Conservation (phyloP, 2,329 filamentous ascomycete species). For the Fusarium tjaetaba region DNA sequence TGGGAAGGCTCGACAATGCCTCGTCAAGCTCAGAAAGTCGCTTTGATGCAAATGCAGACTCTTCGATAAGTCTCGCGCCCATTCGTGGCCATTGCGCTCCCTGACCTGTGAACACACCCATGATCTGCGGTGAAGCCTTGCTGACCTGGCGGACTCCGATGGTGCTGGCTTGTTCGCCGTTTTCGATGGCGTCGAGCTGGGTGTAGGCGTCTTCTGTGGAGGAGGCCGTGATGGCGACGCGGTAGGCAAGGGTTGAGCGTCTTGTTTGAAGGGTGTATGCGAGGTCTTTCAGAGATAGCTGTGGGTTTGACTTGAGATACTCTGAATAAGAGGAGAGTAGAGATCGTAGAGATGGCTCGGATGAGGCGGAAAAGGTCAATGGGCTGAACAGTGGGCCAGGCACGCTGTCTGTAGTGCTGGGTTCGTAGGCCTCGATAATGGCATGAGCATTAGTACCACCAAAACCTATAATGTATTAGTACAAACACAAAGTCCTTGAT, state of each 20-base stretch:
- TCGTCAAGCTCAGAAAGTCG: not conserved
- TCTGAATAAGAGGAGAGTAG: accelerated
- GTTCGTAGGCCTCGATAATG: not conserved
- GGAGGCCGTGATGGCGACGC: not conserved
- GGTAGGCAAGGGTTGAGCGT: not conserved
- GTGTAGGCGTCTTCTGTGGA: too few relatives aligned
- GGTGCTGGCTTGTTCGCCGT: not conserved
- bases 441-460: conserved; percentile 52
- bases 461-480: conserved; percentile 16
- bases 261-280: not conserved
- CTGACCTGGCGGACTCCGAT: accelerated
- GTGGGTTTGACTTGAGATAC: accelerated
- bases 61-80: conserved; percentile 28
- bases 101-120: conserved; percentile 49
- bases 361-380: not conserved
- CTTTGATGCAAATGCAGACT: not conserved
- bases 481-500: too few relatives aligned
- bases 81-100: conserved; percentile 50
- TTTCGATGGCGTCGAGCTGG: not conserved
- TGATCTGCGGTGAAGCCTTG: not conserved
- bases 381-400: not conserved
- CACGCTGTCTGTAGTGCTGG: accelerated
- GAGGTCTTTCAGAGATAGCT: not conserved
- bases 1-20: not conserved
- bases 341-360: not conserved